A percentile compares a stretch with the other conserved stretches of the same genome.
Evolutionary conservation across 345 rosid species (phyloP).

Genomic region (Rhodamnia rubescens): DNA sequence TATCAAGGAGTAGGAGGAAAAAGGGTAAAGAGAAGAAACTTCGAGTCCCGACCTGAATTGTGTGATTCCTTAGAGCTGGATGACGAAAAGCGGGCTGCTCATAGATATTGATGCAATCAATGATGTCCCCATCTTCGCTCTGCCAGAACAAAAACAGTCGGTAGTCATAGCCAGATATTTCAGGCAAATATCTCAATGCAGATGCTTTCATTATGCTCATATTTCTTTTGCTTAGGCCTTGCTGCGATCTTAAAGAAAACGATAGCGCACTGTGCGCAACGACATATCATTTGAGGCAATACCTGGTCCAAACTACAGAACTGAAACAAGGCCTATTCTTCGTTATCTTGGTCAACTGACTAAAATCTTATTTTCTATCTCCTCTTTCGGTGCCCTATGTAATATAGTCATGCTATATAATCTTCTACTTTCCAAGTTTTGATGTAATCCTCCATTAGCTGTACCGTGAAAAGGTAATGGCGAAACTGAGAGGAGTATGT

Average conservation of each 20-base stretch:
- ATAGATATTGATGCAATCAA: constrained; percentile 40
- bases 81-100: constrained; percentile 42
- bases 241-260: background rate
- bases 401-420: background rate
- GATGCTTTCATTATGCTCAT: background rate
- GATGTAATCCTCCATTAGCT: background rate
- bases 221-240: background rate
- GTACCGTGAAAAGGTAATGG: background rate
- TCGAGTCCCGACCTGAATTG: constrained; percentile 23
- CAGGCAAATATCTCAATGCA: background rate
- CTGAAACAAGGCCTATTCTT: background rate
- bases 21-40: background rate
- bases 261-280: background rate
- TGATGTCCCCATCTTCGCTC: constrained; percentile 47
- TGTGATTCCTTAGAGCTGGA: constrained; percentile 33
- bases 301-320: background rate
- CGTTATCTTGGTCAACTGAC: background rate
- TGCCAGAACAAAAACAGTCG: background rate
- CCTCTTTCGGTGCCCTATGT: background rate
- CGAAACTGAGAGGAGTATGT: background rate
- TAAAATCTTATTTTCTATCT: background rate
- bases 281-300: background rate
- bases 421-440: background rate
- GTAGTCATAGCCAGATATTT: background rate
- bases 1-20: background rate